A percentile compares a stretch with the other conserved stretches of the same genome.
Conservation (phyloP, 1,284 basidiomycete species). For the Leccinum proliferum region DNA sequence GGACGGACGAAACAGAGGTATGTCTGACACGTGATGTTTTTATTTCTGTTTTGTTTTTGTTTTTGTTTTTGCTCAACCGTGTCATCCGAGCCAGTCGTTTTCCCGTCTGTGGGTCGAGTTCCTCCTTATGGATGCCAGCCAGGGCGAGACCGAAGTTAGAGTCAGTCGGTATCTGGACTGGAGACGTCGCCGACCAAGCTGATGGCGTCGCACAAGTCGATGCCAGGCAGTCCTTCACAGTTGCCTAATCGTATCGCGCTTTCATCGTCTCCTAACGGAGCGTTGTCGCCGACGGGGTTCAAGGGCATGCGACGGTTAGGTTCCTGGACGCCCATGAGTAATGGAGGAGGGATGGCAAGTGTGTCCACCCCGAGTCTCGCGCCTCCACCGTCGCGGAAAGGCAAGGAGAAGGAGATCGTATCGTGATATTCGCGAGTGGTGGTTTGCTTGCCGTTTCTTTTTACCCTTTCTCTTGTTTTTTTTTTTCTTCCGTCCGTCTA, state of each 20-base stretch:
- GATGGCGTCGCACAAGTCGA: slow-evolving; percentile 34
- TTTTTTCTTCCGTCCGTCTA: not conserved
- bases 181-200: slow-evolving; percentile 29
- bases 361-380: slow-evolving; percentile 44
- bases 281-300: slow-evolving; percentile 30
- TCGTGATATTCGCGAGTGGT: slow-evolving; percentile 7
- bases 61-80: not conserved
- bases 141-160: slow-evolving; percentile 35
- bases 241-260: slow-evolving; percentile 18
- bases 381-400: slow-evolving; percentile 37
- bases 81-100: slow-evolving; percentile 68
- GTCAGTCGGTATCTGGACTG: slow-evolving; percentile 3
- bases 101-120: slow-evolving; percentile 95
- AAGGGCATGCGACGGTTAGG: slow-evolving; percentile 41
- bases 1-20: slow-evolving; percentile 76
- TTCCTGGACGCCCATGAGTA: slow-evolving; percentile 36
- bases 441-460: not conserved
- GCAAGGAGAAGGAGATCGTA: slow-evolving; percentile 42
- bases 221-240: slow-evolving; percentile 46
- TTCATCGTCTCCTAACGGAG: slow-evolving; percentile 15
- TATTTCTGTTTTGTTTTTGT: not conserved
- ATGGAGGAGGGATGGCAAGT: slow-evolving; percentile 41
- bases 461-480: not conserved
- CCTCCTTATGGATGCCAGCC: slow-evolving; percentile 81
- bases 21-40: not conserved